Percentiles rank a stretch among this genome's conserved stretches.
These are phyloP conservation scores for Auricularia sp. DNA, from an alignment of 768 basidiomycete species.

Conservation along the genomic window DNA sequence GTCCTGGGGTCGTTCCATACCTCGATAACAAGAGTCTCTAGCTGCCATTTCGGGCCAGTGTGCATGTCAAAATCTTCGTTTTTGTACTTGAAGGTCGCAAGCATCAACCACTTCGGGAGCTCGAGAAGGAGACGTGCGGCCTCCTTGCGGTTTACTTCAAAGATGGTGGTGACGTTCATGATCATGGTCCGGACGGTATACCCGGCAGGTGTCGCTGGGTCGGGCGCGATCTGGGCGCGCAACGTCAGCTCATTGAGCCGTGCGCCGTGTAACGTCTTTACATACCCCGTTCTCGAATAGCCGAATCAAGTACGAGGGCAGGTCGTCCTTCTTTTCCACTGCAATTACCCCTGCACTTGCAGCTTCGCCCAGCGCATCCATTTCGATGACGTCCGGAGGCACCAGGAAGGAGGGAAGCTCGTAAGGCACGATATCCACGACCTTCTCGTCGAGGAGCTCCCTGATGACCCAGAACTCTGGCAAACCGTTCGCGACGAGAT, in stretches of 20 bases:
- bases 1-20: conserved; percentile 25
- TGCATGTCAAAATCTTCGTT: conserved; percentile 35
- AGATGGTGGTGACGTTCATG: conserved; percentile 74
- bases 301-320: conserved; percentile 62
- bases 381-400: conserved; percentile 78
- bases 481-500: conserved; percentile 48
- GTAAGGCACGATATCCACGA: conserved; percentile 38
- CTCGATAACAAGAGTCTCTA: conserved; percentile 85
- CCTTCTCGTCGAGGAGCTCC: conserved; percentile 36
- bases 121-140: conserved; percentile 80
- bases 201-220: conserved; percentile 62
- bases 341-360: conserved; percentile 13
- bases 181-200: conserved; percentile 70
- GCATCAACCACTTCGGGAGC: conserved; percentile 72
- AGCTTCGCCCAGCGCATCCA: conserved; percentile 58
- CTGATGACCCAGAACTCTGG: conserved; percentile 61
- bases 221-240: conserved; percentile 55
- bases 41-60: conserved; percentile 65
- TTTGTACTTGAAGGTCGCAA: conserved; percentile 69
- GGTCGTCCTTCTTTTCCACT: conserved; percentile 75
- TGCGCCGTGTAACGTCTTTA: background rate
- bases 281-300: conserved; percentile 54
- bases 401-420: conserved; percentile 72
- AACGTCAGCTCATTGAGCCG: conserved; percentile 5
- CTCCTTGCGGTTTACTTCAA: conserved; percentile 94